phyloP scores from a whole-genome alignment of 345 rosid species.

The Heritiera fomes region DNA sequence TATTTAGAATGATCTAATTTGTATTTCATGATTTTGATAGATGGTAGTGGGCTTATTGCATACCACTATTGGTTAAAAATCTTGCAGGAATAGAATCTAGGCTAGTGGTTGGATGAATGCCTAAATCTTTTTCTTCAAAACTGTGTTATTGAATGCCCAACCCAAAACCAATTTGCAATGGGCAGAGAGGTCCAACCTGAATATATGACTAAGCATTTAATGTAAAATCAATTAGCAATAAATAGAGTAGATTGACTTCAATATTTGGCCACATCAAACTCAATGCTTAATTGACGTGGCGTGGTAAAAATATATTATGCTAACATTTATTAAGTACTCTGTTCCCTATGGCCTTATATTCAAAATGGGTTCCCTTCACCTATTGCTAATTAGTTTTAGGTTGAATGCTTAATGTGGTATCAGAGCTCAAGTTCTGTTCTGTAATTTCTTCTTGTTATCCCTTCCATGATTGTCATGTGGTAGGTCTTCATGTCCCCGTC shows the following conservation, averaged over 20 bases:
- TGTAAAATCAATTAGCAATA: not conserved
- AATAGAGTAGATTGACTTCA: not conserved
- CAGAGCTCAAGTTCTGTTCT: too few relatives aligned
- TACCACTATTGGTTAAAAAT: not conserved
- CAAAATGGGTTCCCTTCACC: too few relatives aligned
- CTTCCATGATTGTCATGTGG: too few relatives aligned
- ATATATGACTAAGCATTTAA: not conserved
- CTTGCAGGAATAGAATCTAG: not conserved
- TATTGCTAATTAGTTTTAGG: too few relatives aligned
- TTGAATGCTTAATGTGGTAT: too few relatives aligned
- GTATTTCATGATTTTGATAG: not conserved
- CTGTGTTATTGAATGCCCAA: not conserved
- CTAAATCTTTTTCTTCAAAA: not conserved
- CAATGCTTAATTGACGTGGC: not conserved
- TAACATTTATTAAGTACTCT: too few relatives aligned
- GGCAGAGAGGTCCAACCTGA: not conserved
- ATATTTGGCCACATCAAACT: not conserved
- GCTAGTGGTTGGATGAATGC: not conserved
- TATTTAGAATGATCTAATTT: not conserved
- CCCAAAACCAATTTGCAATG: not conserved
- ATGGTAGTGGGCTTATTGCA: not conserved
- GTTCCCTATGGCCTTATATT: too few relatives aligned
- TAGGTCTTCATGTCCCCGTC: too few relatives aligned
- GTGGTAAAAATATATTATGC: not conserved
- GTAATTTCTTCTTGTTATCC: too few relatives aligned